phyloP scores from a whole-genome alignment of 306 rosid species.

The Malus sieversii region DNA sequence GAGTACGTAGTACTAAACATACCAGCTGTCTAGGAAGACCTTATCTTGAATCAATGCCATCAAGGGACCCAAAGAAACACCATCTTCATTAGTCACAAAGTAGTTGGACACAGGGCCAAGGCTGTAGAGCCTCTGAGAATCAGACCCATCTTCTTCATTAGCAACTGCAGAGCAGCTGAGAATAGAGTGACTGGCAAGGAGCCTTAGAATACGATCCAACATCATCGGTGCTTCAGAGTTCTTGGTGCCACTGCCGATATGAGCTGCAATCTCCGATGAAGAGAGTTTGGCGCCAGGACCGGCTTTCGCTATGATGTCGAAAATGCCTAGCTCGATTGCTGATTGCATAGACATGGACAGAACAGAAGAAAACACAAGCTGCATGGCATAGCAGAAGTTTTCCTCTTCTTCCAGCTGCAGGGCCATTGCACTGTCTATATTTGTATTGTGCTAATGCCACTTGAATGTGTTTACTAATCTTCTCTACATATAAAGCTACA shows the following conservation, averaged over 20 bases:
- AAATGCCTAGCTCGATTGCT: conserved; percentile 43
- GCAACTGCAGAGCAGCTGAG: too few relatives aligned
- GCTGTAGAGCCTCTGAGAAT: background rate
- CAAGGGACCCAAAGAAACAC: conserved; percentile 32
- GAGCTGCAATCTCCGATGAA: too few relatives aligned
- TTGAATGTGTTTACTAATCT: background rate
- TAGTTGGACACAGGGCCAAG: too few relatives aligned
- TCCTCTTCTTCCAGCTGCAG: too few relatives aligned
- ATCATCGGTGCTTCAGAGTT: too few relatives aligned
- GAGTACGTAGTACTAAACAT: background rate
- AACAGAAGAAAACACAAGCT: conserved; percentile 12
- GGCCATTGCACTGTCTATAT: background rate
- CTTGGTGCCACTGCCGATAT: background rate
- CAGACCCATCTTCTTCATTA: background rate
- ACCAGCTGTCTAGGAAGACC: conserved; percentile 39
- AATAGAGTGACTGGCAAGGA: too few relatives aligned
- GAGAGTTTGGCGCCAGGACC: conserved; percentile 21
- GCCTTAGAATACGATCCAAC: too few relatives aligned
- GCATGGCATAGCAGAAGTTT: conserved; percentile 26
- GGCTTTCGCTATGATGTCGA: conserved; percentile 34
- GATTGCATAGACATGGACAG: conserved; percentile 30
- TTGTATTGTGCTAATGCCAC: background rate
- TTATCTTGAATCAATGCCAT: conserved; percentile 23
- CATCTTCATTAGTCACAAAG: conserved; percentile 18
- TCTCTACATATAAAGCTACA: too few relatives aligned